Evolutionary conservation across 805 yeast genomes (phyloP).

Genomic region (Sugiyamaella americana): DNA sequence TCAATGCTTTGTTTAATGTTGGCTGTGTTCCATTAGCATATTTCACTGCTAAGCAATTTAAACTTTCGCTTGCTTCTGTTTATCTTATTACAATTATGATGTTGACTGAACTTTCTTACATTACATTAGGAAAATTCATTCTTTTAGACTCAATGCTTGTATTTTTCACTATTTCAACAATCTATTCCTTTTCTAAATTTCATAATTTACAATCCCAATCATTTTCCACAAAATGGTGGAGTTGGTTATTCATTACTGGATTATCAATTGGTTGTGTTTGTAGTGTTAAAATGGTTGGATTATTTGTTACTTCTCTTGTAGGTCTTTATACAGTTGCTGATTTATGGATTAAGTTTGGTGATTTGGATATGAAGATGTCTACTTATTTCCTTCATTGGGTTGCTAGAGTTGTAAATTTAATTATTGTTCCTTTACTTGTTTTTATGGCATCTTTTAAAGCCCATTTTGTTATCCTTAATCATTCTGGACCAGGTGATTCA

Average conservation of each 20-base stretch:
- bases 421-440: constrained; percentile 62
- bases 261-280: constrained; percentile 81
- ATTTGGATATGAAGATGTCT: constrained; percentile 33
- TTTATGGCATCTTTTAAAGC: constrained; percentile 70
- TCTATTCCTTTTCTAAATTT: constrained; percentile 65
- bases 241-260: constrained; percentile 83
- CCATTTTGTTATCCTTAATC: constrained; percentile 69
- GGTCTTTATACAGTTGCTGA: constrained; percentile 88
- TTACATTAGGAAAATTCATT: constrained; percentile 83
- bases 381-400: constrained; percentile 56
- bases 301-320: constrained; percentile 78
- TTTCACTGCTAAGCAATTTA: constrained; percentile 69
- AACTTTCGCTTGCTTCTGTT: constrained; percentile 61
- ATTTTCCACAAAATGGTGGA: constrained; percentile 87
- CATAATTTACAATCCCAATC: constrained; percentile 53
- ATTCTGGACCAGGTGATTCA: constrained; percentile 90
- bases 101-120: constrained; percentile 72
- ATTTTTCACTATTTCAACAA: constrained; percentile 81
- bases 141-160: constrained; percentile 86
- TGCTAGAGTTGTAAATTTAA: constrained; percentile 57
- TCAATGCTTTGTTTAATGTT: constrained; percentile 80
- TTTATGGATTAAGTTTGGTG: constrained; percentile 79
- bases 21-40: constrained; percentile 84
- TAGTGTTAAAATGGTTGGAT: constrained; percentile 95
- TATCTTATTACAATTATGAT: constrained; percentile 74